Evolutionary conservation across 495 filamentous ascomycete species (phyloP).

Genomic region (Penicillium fimorum): DNA sequence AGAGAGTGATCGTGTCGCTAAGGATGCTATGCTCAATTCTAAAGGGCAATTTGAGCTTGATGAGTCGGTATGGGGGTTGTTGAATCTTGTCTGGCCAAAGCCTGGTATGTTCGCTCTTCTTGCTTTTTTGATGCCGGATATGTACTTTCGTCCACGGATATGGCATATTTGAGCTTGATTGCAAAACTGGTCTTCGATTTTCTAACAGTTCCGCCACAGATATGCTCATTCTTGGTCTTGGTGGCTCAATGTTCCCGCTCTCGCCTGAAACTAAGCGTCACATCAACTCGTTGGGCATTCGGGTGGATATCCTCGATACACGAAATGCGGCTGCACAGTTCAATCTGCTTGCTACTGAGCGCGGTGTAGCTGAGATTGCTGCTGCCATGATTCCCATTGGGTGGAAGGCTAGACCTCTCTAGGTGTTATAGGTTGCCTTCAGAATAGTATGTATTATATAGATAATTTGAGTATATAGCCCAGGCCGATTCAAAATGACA

Average conservation of each 20-base stretch:
- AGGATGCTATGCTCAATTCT: slow-evolving; percentile 58
- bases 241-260: slow-evolving; percentile 68
- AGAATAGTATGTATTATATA: slow-evolving; percentile 1
- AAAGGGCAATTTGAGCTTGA: slow-evolving; percentile 80
- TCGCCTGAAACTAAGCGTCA: slow-evolving; percentile 68
- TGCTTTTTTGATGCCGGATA: slow-evolving; percentile 3
- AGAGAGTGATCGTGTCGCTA: slow-evolving; percentile 28
- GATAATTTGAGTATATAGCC: background rate
- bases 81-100: slow-evolving; percentile 82
- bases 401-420: slow-evolving; percentile 57
- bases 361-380: slow-evolving; percentile 75
- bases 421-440: background rate
- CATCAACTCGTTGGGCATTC: slow-evolving; percentile 76
- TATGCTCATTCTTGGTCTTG: slow-evolving; percentile 82
- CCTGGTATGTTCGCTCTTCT: slow-evolving; percentile 62
- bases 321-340: slow-evolving; percentile 91
- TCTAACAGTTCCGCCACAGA: slow-evolving; percentile 53
- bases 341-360: slow-evolving; percentile 81
- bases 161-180: background rate
- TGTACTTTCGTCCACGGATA: slow-evolving; percentile 4
- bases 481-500: background rate
- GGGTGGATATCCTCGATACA: slow-evolving; percentile 88
- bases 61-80: slow-evolving; percentile 68
- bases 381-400: slow-evolving; percentile 87
- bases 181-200: slow-evolving; percentile 2